phyloP scores from a whole-genome alignment of 495 filamentous ascomycete species.

The Chaetomidium leptoderma region DNA sequence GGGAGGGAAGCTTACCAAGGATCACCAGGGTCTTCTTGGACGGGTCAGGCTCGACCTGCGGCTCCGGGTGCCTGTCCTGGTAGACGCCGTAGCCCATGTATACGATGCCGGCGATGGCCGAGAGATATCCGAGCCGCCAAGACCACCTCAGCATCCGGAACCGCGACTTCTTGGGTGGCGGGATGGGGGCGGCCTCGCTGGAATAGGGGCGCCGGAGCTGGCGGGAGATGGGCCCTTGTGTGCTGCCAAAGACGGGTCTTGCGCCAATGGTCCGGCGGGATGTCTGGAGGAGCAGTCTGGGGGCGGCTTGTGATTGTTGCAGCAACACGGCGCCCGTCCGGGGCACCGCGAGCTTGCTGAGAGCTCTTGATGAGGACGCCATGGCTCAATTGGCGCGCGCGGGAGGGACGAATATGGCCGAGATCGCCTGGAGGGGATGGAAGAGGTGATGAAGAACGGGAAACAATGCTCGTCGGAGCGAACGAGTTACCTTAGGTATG shows the following conservation, averaged over 20 bases:
- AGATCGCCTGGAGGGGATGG: background rate
- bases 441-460: background rate
- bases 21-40: conserved; percentile 96
- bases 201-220: conserved; percentile 43
- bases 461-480: background rate
- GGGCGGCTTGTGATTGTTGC: conserved; percentile 22
- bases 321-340: conserved; percentile 24
- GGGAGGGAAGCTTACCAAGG: conserved; percentile 62
- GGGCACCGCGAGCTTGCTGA: conserved; percentile 31
- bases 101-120: conserved; percentile 60
- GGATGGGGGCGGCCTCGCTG: conserved; percentile 31
- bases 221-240: conserved; percentile 25
- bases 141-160: conserved; percentile 46
- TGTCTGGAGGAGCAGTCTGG: conserved; percentile 27
- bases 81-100: conserved; percentile 79
- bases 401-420: conserved; percentile 4
- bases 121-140: conserved; percentile 74
- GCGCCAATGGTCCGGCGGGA: conserved; percentile 24
- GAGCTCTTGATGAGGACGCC: conserved; percentile 33
- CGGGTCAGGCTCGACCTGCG: conserved; percentile 77
- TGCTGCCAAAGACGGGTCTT: conserved; percentile 23
- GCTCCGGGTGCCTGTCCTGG: conserved; percentile 69
- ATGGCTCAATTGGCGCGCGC: conserved; percentile 32
- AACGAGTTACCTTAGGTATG: background rate
- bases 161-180: conserved; percentile 35